These are phyloP conservation scores for Sporobolomyces pararoseus DNA, from an alignment of 768 basidiomycete species.

Conservation along the genomic window DNA sequence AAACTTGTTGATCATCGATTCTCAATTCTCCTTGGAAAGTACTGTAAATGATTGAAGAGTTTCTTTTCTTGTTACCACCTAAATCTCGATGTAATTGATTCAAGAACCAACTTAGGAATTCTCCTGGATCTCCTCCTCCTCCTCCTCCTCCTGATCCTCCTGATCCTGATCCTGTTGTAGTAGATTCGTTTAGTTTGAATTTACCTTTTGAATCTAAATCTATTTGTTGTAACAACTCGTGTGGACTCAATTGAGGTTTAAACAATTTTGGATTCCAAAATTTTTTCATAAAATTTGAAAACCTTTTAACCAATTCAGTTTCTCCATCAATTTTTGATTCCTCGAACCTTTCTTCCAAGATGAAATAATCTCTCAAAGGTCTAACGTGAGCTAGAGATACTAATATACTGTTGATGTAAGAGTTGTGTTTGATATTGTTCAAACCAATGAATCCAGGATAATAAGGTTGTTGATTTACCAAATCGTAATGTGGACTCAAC, in stretches of 20 bases:
- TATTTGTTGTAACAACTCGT: conserved; percentile 97
- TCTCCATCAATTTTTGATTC: neutral
- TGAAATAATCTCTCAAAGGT: conserved; percentile 79
- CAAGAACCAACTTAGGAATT: conserved; percentile 91
- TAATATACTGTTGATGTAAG: conserved; percentile 95
- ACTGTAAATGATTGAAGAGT: conserved; percentile 87
- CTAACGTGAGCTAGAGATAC: conserved; percentile 87
- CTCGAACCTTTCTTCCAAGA: conserved; percentile 55
- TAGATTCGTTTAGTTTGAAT: conserved; percentile 77
- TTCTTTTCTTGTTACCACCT: conserved; percentile 86
- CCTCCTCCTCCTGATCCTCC: neutral
- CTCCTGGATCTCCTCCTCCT: conserved; percentile 80
- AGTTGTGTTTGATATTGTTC: conserved; percentile 96
- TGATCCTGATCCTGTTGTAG: neutral
- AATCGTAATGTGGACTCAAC: conserved; percentile 71
- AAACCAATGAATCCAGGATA: conserved; percentile 89
- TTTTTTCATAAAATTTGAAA: conserved; percentile 82
- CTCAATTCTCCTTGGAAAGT: conserved; percentile 92
- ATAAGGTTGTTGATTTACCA: conserved; percentile 74
- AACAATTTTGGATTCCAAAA: conserved; percentile 94
- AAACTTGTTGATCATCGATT: conserved; percentile 88
- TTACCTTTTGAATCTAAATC: conserved; percentile 64
- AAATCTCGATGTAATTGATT: conserved; percentile 88
- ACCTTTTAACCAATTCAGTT: conserved; percentile 80
- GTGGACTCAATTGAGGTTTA: conserved; percentile 98